phyloP scores from a whole-genome alignment of 2,329 filamentous ascomycete genomes.

The Neonectria sp. region DNA sequence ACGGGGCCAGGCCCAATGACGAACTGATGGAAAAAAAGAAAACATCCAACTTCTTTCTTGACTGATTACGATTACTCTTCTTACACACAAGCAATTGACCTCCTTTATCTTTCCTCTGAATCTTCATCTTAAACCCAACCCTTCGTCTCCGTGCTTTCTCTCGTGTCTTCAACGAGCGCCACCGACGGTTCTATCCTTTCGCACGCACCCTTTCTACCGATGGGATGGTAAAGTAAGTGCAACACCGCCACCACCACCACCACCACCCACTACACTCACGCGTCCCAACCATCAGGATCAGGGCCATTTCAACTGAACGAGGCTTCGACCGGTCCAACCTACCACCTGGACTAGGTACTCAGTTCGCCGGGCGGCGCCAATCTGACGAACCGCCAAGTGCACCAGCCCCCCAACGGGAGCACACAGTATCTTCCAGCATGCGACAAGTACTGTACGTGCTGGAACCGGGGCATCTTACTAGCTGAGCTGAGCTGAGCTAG shows the following conservation, averaged over 20 bases:
- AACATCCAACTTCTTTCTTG: background rate
- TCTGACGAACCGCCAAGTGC: background rate
- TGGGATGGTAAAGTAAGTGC: slow-evolving; percentile 34
- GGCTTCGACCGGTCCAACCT: slow-evolving; percentile 13
- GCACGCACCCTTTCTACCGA: slow-evolving; percentile 20
- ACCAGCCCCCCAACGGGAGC: background rate
- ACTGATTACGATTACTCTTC: background rate
- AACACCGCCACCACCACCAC: background rate
- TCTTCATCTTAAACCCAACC: background rate
- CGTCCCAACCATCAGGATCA: background rate
- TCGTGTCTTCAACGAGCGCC: background rate
- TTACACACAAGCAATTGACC: background rate
- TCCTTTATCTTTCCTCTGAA: background rate
- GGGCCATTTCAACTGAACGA: slow-evolving; percentile 3
- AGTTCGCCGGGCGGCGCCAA: background rate
- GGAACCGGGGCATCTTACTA: slow-evolving; percentile 7
- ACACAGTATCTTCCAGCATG: background rate
- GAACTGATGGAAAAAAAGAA: slow-evolving; percentile 2
- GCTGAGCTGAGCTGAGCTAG: background rate
- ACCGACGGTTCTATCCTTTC: background rate
- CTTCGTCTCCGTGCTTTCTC: background rate
- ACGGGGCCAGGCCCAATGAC: background rate
- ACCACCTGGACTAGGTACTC: background rate
- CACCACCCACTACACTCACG: background rate
- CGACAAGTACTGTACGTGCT: slow-evolving; percentile 1